These are phyloP conservation scores for Pseudomassariella vexata DNA, from an alignment of 2,329 filamentous ascomycete species.

Conservation along the genomic window DNA sequence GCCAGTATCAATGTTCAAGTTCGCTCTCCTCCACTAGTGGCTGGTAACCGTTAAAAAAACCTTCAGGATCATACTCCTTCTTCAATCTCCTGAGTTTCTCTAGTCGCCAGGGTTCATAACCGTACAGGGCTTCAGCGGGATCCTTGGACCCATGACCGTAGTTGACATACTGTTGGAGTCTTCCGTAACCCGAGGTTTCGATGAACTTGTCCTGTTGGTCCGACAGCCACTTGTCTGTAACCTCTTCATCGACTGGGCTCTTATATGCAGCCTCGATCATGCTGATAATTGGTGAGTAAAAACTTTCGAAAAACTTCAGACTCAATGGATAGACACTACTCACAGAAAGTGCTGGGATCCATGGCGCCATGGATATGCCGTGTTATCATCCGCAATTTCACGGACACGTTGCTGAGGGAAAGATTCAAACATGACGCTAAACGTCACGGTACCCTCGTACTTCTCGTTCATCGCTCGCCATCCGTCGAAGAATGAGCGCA, in stretches of 20 bases:
- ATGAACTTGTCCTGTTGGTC: neutral
- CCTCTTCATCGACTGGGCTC: neutral
- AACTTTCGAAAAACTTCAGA: too few relatives aligned
- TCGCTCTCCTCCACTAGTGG: neutral
- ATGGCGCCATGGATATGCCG: neutral
- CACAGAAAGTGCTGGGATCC: slow-evolving; percentile 1
- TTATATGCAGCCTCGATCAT: slow-evolving; percentile 1
- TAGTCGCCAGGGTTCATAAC: slow-evolving; percentile 22
- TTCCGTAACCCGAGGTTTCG: neutral
- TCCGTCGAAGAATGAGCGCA: neutral
- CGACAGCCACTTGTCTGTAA: neutral
- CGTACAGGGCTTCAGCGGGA: slow-evolving; percentile 12
- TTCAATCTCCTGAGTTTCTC: slow-evolving; percentile 24
- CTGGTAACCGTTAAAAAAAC: slow-evolving; percentile 1
- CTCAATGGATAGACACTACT: too few relatives aligned
- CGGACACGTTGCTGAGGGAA: neutral
- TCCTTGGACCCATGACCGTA: slow-evolving; percentile 1
- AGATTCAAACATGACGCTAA: slow-evolving; percentile 1
- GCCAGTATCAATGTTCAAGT: neutral
- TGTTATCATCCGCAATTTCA: neutral
- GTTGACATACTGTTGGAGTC: slow-evolving; percentile 1
- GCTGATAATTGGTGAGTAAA: too few relatives aligned
- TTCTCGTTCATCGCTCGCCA: neutral
- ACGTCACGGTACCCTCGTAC: neutral
- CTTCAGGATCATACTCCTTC: slow-evolving; percentile 25